A percentile compares a stretch with the other conserved stretches of the same genome.
Evolutionary conservation across 2,329 filamentous ascomycete genomes (phyloP).

Genomic region (Cladosporium sp.): DNA sequence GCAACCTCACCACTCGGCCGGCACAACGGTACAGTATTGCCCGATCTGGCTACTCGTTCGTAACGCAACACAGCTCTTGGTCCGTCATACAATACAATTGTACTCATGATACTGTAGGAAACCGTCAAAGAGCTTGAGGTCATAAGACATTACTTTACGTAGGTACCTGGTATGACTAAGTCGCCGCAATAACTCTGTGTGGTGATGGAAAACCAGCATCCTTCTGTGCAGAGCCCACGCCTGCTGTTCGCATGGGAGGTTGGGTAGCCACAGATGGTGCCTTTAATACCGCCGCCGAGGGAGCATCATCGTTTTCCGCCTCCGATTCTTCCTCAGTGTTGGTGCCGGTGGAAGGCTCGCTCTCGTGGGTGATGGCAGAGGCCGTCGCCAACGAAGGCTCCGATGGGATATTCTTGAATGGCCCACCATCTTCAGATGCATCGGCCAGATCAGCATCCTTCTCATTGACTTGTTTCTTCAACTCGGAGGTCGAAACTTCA

Average conservation of each 20-base stretch:
- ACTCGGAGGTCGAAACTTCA: not conserved
- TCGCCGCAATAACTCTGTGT: constrained; percentile 2
- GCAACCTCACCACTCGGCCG: not conserved
- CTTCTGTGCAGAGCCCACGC: not conserved
- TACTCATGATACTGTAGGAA: not conserved
- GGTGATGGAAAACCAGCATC: constrained; percentile 4
- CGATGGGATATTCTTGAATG: not conserved
- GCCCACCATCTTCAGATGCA: not conserved
- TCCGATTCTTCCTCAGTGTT: constrained; percentile 11
- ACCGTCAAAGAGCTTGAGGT: not conserved
- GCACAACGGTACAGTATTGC: no score
- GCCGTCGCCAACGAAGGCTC: not conserved
- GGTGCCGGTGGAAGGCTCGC: constrained; percentile 3
- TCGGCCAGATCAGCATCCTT: not conserved
- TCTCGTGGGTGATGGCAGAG: not conserved
- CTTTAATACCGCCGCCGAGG: not conserved
- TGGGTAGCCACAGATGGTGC: not conserved
- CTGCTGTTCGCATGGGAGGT: constrained; percentile 9
- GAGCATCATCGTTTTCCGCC: not conserved
- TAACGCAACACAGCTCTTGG: no score
- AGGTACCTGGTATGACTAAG: not conserved
- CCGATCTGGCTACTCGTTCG: no score
- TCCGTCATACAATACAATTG: no score
- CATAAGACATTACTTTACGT: not conserved
- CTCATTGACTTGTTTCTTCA: not conserved